These are phyloP conservation scores for Rubia peregrina DNA, from an alignment of 305 asterid species.

Conservation along the genomic window DNA sequence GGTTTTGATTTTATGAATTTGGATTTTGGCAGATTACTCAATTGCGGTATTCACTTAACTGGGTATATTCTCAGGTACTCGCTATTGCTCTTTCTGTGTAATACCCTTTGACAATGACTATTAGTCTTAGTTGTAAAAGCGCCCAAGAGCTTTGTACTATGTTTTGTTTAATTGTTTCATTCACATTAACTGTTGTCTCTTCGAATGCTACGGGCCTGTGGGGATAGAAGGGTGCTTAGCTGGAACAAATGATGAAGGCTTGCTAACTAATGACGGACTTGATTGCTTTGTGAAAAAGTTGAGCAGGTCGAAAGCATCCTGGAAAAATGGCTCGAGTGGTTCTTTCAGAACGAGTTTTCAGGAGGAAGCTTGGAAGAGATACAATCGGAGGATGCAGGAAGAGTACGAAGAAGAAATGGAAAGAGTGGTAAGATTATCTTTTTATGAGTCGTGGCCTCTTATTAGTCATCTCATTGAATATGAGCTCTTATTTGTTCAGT, in stretches of 20 bases:
- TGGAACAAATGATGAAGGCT: constrained; percentile 2
- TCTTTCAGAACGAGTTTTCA: constrained; percentile 57
- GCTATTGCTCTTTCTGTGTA: constrained; percentile 10
- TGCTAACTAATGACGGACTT: constrained; percentile 32
- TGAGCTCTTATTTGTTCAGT: background rate
- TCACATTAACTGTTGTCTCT: background rate
- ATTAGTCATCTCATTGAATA: constrained; percentile 9
- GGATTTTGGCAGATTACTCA: constrained; percentile 53
- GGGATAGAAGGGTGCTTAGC: background rate
- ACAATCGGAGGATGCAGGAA: constrained; percentile 82
- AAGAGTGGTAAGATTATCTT: constrained; percentile 69
- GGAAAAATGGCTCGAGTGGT: constrained; percentile 37
- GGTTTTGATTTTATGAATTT: constrained; percentile 1
- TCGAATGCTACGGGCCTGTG: background rate
- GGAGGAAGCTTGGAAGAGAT: constrained; percentile 86
- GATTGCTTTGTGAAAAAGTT: constrained; percentile 44
- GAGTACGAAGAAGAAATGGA: constrained; percentile 98
- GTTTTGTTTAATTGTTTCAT: background rate
- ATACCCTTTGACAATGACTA: background rate
- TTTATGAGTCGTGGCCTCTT: constrained; percentile 1
- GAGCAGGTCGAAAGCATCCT: constrained; percentile 63
- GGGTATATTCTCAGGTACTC: constrained; percentile 66
- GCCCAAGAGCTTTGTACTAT: background rate
- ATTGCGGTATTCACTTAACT: constrained; percentile 54
- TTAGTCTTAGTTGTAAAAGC: background rate